These are phyloP conservation scores for Sungouiozyma ichnusensis DNA, from an alignment of 805 yeast species.

Conservation along the genomic window DNA sequence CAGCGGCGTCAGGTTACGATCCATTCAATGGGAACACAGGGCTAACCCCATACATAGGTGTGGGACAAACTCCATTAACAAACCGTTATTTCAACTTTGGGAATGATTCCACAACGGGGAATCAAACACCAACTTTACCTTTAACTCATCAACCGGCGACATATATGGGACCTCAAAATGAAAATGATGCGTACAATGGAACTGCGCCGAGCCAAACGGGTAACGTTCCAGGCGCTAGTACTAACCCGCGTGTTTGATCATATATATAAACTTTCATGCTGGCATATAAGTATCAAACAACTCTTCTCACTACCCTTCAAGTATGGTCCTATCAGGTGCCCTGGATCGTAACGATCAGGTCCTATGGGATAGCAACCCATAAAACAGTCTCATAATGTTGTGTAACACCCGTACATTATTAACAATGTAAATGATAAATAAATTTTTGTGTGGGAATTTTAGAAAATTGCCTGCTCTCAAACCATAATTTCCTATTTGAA, in stretches of 20 bases:
- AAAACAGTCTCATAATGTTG: too few species aligned
- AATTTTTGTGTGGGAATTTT: not conserved
- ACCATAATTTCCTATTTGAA: not conserved
- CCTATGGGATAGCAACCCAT: too few species aligned
- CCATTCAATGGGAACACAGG: constrained; percentile 20
- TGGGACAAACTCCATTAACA: constrained; percentile 21
- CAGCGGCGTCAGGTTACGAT: constrained; percentile 1
- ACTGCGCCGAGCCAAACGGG: not conserved
- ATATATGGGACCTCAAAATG: not conserved
- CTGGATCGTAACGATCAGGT: too few species aligned
- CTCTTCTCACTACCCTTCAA: too few species aligned
- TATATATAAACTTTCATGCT: not conserved
- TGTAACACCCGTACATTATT: not conserved
- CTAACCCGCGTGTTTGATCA: not conserved
- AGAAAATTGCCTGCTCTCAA: not conserved
- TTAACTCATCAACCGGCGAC: not conserved
- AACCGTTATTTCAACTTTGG: constrained; percentile 23
- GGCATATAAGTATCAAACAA: too few species aligned
- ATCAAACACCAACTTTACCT: not conserved
- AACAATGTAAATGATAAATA: not conserved
- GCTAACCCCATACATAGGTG: constrained; percentile 23
- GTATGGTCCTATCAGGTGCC: too few species aligned
- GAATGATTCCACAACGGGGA: constrained; percentile 7
- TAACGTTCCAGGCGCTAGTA: not conserved
- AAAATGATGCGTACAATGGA: not conserved